A percentile compares a stretch with the other conserved stretches of the same genome.
Evolutionary conservation across 805 yeast species (phyloP).

Genomic region (Clavispora phyllophila): DNA sequence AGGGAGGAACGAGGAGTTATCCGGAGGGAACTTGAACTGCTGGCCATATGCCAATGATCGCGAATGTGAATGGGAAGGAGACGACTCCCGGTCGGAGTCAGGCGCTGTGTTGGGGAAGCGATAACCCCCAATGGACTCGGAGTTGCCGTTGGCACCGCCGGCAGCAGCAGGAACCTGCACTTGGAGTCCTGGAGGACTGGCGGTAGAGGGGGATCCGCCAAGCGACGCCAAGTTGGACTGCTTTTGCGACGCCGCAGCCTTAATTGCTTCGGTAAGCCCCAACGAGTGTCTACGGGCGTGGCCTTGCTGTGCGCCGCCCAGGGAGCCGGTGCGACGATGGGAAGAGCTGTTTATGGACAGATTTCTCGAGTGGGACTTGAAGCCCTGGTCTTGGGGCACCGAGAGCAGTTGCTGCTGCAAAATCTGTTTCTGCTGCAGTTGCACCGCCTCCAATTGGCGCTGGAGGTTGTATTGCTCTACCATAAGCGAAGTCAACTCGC

Average conservation of each 20-base stretch:
- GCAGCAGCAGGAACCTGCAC: conserved; percentile 8
- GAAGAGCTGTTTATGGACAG: conserved; percentile 16
- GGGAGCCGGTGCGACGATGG: conserved; percentile 34
- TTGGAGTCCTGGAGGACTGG: neutral
- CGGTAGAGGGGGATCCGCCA: conserved; percentile 18
- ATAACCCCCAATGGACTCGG: conserved; percentile 31
- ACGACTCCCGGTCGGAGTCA: conserved; percentile 15
- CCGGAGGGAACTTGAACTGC: conserved; percentile 58
- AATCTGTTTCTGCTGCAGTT: conserved; percentile 87
- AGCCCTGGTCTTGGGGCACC: conserved; percentile 20
- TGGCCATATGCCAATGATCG: conserved; percentile 42
- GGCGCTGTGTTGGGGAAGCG: conserved; percentile 50
- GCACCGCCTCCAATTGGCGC: conserved; percentile 86
- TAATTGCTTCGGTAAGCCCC: conserved; percentile 87
- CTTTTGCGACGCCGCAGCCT: conserved; percentile 92
- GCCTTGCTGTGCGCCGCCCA: conserved; percentile 43
- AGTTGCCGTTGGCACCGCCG: conserved; percentile 7
- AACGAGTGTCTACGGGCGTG: conserved; percentile 89
- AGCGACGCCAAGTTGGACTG: conserved; percentile 34
- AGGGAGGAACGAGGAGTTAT: conserved; percentile 38
- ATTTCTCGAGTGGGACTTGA: conserved; percentile 33
- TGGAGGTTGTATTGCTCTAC: conserved; percentile 84
- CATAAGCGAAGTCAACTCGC: conserved; percentile 90
- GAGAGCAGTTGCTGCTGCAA: conserved; percentile 58
- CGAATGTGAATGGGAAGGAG: conserved; percentile 28